A percentile compares a stretch with the other conserved stretches of the same genome.
phyloP scores from a whole-genome alignment of 345 rosid genomes.

The Ailanthus altissimus region DNA sequence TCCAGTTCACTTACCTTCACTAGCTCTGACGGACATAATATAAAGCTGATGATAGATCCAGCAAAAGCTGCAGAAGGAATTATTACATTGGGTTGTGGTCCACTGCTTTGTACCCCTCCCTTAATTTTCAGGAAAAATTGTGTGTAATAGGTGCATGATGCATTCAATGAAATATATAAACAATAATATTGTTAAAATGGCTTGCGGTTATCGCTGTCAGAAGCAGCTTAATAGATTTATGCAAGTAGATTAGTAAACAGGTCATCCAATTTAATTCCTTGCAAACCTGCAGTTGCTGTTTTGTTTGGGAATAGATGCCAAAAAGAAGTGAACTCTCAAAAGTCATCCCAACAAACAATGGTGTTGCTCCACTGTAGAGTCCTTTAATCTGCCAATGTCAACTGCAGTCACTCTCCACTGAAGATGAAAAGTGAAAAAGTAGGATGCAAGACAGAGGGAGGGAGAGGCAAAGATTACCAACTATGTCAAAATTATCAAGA shows the following conservation, averaged over 20 bases:
- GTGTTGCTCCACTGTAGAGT: conserved; percentile 85
- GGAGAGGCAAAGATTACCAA: not conserved
- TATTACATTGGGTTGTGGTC: conserved; percentile 60
- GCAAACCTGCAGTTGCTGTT: conserved; percentile 70
- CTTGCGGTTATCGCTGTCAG: not conserved
- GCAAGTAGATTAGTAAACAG: conserved; percentile 8
- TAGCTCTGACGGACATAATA: conserved; percentile 85
- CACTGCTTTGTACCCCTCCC: conserved; percentile 55
- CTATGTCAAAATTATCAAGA: not conserved
- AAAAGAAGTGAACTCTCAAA: conserved; percentile 91
- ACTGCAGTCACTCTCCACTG: not conserved
- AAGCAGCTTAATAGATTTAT: conserved; percentile 7
- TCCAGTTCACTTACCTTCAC: conserved; percentile 57
- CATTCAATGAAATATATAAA: not conserved
- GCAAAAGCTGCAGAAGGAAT: conserved; percentile 91
- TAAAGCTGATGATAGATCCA: conserved; percentile 89
- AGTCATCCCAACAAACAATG: conserved; percentile 87
- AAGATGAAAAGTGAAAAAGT: conserved; percentile 4
- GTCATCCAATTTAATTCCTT: conserved; percentile 16
- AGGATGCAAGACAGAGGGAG: not conserved
- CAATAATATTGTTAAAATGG: conserved; percentile 8
- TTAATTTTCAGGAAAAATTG: conserved; percentile 29
- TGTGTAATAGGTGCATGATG: not conserved
- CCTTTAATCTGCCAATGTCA: conserved; percentile 68
- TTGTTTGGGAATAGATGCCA: conserved; percentile 92